Base-by-base conservation (phyloP, 441 rosid genomes). In the Populus hybrid region DNA sequence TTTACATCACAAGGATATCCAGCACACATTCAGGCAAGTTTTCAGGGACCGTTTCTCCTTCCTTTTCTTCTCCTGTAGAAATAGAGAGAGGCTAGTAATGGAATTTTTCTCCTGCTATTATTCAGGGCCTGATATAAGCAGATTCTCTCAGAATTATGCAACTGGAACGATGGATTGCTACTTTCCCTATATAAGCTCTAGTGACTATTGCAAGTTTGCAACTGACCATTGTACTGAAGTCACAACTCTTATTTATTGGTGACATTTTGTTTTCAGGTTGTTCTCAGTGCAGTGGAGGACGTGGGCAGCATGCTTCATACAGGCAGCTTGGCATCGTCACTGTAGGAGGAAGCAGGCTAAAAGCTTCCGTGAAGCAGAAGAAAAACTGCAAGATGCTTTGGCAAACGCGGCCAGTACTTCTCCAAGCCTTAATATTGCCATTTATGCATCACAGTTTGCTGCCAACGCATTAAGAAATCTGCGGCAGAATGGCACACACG, bases 241-340 rank as follows among this genome's bases (percentile, higher is more conserved):
- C 36, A 14, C 8, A 26, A 71, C 38, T 50, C n/a, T 5, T 72
- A 63, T 20, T 5, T 72, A 63, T 20, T 84, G 86, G 16, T 84
- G 84, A 23, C 85, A 65, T 91, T 85, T 85, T 84, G 86, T 70
- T 86, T 89, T 88, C 84, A 86, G 98, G 87, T 88, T 89, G 82
- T 93, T 88, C 76, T 95, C 99, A 24, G 94, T 90, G 86, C 98
- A 93, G 61, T 93, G 95, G 98, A 77, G 90, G 82, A 89, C 94
- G 35, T 94, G 98, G 99, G 97, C 92, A 7, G 86, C 98, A 5
- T 92, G 99, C 89, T 92, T 88, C 79, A 87, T 93, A 20, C 94
- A 94, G 83, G 87, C 92, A 11, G 93, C 97, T 57, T 94, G 98
- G 98, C 89, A 93, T 63, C 88, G 93, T 74, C 78, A 75, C 82